Evolutionary conservation across 2,329 filamentous ascomycete species (phyloP), one percentile per base, ranked within the genome.

Genomic region (Hypoxylon sp.): DNA sequence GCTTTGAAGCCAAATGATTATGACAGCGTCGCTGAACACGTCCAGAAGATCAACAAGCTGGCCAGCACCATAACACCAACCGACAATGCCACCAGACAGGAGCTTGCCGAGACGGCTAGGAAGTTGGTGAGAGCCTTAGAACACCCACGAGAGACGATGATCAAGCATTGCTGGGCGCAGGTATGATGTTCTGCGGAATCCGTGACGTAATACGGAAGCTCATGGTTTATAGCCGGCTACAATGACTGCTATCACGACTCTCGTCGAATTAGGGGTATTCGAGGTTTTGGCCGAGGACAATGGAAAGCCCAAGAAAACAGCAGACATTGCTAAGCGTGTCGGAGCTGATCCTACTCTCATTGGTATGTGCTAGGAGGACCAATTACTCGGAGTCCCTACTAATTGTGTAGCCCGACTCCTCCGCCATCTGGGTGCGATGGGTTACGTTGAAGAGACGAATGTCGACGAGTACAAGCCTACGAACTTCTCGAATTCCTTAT

Each of bases 71-170:
- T 63, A 21, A 23, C 51, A 19, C 51, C 51, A 0, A 63, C 23
- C 21, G 48, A 63, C 2, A 32, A 55, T 19, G 55, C 43, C 9
- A 34, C 32, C 0, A 58, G 53, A 19, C 50, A 55, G 3, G 71
- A 73, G n/a, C 72, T 83, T 2, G 69, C 79, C 13, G 67, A 75
- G 1, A 76, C 79, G 61, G 80, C 80, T 1, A 76, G 79, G n/a
- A 66, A 71, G 0, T 62, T 79, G 1, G 73, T 78, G 32, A 74
- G 76, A 28, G 77, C 80, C 0, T 74, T 83, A 0, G 82, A 85
- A 69, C 84, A 81, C 0, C 83, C 83, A 0, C 77, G 82, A 5
- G 83, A 86, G 73, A 82, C 82, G 0, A 83, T 85, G 77, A 78
- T 84, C 58, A 77, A 81, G 60, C 82, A 84, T 48, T 77, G 74